These are phyloP conservation scores for Beauveria sp. DNA, from an alignment of 2,329 filamentous ascomycete genomes.

Conservation along the genomic window DNA sequence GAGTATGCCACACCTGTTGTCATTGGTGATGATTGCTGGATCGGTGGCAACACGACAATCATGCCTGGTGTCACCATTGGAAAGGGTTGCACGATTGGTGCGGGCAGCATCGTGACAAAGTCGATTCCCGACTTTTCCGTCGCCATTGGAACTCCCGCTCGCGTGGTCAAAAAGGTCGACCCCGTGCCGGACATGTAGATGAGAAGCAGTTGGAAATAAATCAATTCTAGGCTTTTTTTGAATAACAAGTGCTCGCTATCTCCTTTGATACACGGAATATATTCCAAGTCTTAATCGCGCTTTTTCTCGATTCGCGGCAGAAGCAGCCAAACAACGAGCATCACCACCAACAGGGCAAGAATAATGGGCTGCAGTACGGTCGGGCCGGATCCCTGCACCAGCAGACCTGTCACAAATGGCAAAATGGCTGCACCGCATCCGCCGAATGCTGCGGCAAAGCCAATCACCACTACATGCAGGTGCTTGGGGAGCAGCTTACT, in stretches of 20 bases:
- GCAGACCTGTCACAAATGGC: constrained; percentile 58
- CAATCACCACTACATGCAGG: constrained; percentile 69
- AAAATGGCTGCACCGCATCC: constrained; percentile 63
- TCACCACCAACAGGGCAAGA: constrained; percentile 38
- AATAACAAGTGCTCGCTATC: neutral
- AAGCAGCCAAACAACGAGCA: constrained; percentile 38
- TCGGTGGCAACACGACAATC: constrained; percentile 41
- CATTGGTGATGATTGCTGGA: constrained; percentile 49
- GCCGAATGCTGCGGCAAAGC: constrained; percentile 70
- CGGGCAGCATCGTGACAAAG: constrained; percentile 42
- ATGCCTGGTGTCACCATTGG: constrained; percentile 46
- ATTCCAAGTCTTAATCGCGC: constrained; percentile 21
- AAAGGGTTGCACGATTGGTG: constrained; percentile 42
- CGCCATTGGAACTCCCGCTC: constrained; percentile 40
- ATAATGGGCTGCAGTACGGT: constrained; percentile 49
- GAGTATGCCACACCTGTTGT: constrained; percentile 39
- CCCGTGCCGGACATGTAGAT: constrained; percentile 24
- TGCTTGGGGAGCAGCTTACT: constrained; percentile 63
- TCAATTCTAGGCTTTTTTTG: neutral
- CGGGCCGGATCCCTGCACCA: constrained; percentile 51
- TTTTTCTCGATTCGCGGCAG: constrained; percentile 35
- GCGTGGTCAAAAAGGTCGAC: constrained; percentile 39
- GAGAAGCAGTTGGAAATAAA: neutral
- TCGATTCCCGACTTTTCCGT: constrained; percentile 40
- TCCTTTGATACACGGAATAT: neutral